These are phyloP conservation scores for Plantago ovata DNA, from an alignment of 257 asterid genomes.

Conservation along the genomic window DNA sequence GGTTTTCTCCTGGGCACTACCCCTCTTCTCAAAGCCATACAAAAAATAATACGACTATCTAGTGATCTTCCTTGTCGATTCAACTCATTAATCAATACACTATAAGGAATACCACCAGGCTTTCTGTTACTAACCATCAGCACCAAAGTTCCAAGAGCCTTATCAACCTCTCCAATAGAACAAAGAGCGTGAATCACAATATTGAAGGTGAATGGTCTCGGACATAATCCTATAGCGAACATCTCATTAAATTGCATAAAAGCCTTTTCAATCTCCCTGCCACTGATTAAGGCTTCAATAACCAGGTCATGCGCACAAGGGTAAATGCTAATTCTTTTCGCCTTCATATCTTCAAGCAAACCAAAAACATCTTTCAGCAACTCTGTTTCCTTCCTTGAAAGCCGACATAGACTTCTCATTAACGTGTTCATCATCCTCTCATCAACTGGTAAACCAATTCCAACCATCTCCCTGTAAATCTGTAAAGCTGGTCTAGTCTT, in stretches of 20 bases:
- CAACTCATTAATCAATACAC: conserved; percentile 40
- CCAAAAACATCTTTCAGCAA: conserved; percentile 32
- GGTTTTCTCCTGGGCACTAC: conserved; percentile 44
- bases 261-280: conserved; percentile 29
- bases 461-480: conserved; percentile 47
- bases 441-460: conserved; percentile 42
- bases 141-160: conserved; percentile 33
- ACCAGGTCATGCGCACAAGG: conserved; percentile 44
- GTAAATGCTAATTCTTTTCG: conserved; percentile 17
- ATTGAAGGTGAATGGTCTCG: conserved; percentile 51
- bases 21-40: conserved; percentile 50
- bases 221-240: conserved; percentile 45
- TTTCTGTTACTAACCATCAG: conserved; percentile 35
- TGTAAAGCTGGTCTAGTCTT: conserved; percentile 36
- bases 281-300: conserved; percentile 53
- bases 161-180: conserved; percentile 34
- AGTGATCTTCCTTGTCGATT: conserved; percentile 32
- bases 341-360: conserved; percentile 49
- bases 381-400: conserved; percentile 37
- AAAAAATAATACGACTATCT: conserved; percentile 44
- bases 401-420: conserved; percentile 64
- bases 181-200: conserved; percentile 40
- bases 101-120: conserved; percentile 35
- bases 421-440: conserved; percentile 73
- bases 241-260: conserved; percentile 38